A percentile compares a stretch with the other conserved stretches of the same genome.
Conservation (phyloP, 176 grass and related monocot species). For the Oryza rufipogon region DNA sequence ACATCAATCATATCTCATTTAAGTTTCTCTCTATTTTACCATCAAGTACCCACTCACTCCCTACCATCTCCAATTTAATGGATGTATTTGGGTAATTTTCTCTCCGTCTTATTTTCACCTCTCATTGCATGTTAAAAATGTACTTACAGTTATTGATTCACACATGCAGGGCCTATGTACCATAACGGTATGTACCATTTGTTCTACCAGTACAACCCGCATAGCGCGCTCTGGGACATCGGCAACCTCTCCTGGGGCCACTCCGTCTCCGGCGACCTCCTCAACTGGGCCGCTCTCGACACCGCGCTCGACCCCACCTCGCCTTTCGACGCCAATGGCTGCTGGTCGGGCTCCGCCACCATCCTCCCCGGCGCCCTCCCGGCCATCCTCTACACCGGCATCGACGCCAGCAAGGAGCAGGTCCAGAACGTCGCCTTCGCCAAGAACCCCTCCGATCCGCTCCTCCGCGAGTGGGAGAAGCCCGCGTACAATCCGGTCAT, state of each 20-base stretch:
- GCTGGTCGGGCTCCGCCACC: constrained; percentile 31
- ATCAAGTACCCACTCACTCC: too few relatives aligned
- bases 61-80: too few relatives aligned
- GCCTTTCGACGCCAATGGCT: constrained; percentile 5
- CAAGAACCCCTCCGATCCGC: constrained; percentile 7
- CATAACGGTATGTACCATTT: constrained; percentile 34
- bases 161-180: constrained; percentile 25
- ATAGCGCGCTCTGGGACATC: not conserved
- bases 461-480: constrained; percentile 35
- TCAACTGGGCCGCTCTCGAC: constrained; percentile 9
- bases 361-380: constrained; percentile 1
- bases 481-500: not conserved
- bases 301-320: not conserved
- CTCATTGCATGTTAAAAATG: too few relatives aligned
- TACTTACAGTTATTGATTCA: too few relatives aligned
- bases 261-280: not conserved
- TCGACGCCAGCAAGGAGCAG: constrained; percentile 7
- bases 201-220: constrained; percentile 41
- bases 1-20: too few relatives aligned
- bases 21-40: too few relatives aligned
- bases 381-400: constrained; percentile 20
- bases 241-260: constrained; percentile 19
- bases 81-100: too few relatives aligned
- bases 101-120: too few relatives aligned
- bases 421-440: constrained; percentile 31